Evolutionary conservation across 169 alveolate species (phyloP).

Genomic region (Eimeria mitis): DNA sequence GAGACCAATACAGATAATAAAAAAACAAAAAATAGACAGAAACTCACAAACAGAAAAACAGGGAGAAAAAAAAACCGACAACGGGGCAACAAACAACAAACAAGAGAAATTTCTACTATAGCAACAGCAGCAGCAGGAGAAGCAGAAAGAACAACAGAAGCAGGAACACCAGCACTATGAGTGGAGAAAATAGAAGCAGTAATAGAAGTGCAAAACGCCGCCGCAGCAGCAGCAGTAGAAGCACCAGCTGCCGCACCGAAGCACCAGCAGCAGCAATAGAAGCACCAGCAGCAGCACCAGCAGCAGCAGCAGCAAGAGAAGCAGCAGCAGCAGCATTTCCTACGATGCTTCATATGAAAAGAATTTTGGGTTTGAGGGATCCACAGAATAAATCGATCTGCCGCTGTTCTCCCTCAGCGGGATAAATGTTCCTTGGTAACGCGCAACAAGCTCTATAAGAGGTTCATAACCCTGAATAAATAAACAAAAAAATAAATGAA

Average conservation of each 20-base stretch:
- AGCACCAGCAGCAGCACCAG: slow-evolving; percentile 29
- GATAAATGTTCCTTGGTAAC: neutral
- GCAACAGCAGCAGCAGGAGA: too few relatives aligned
- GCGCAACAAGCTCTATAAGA: slow-evolving; percentile 22
- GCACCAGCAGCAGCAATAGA: slow-evolving; percentile 29
- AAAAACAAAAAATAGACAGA: neutral
- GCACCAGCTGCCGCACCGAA: neutral
- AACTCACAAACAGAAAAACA: neutral
- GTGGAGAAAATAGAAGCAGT: neutral
- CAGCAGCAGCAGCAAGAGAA: slow-evolving; percentile 3
- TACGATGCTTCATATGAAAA: slow-evolving; percentile 61
- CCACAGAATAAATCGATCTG: slow-evolving; percentile 3
- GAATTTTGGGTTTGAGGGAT: neutral
- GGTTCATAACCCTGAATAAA: slow-evolving; percentile 48
- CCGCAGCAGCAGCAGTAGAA: too few relatives aligned
- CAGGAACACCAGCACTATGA: too few relatives aligned
- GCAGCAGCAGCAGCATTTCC: neutral
- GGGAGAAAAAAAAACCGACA: neutral
- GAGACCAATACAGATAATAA: neutral
- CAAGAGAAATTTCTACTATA: too few relatives aligned
- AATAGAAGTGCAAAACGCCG: neutral
- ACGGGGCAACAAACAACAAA: too few relatives aligned
- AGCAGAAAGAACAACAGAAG: too few relatives aligned
- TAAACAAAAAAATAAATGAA: neutral
- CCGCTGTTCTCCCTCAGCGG: slow-evolving; percentile 21